These are phyloP conservation scores for Blastocladiella britannica DNA, from an alignment of 192 early-diverging fungal species.

Conservation along the genomic window DNA sequence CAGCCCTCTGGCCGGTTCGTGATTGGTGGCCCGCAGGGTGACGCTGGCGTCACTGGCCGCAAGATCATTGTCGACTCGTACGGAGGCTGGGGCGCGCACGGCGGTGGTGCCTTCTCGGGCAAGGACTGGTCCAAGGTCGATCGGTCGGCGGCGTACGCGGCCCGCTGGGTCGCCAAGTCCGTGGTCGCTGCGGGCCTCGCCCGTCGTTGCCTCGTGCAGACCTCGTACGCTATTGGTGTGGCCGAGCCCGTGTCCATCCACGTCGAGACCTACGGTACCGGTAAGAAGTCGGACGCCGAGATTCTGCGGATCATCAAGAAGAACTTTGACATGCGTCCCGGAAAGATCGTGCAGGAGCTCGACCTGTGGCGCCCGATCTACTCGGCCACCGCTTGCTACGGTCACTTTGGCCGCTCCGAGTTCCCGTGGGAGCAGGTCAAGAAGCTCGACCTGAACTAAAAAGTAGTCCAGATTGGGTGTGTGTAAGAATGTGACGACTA, in stretches of 20 bases:
- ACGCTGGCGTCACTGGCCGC: constrained; percentile 96
- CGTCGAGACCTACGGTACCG: constrained; percentile 92
- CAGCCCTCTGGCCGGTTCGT: constrained; percentile 98
- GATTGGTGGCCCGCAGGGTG: constrained; percentile 99
- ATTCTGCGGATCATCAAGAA: constrained; percentile 82
- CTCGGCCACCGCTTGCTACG: constrained; percentile 89
- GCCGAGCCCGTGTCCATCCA: constrained; percentile 90
- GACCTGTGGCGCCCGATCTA: constrained; percentile 97
- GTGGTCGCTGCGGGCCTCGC: constrained; percentile 79
- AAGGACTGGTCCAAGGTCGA: constrained; percentile 99
- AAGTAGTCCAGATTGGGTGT: too few relatives aligned
- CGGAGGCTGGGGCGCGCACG: constrained; percentile 88
- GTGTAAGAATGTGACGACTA: too few relatives aligned
- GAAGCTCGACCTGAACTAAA: constrained; percentile 37
- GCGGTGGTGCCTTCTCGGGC: constrained; percentile 98
- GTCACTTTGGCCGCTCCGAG: constrained; percentile 76
- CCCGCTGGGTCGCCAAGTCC: constrained; percentile 96
- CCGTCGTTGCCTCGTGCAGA: constrained; percentile 80
- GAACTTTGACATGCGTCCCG: constrained; percentile 98
- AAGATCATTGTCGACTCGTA: constrained; percentile 75
- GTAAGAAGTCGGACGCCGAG: constrained; percentile 70
- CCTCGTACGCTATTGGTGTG: constrained; percentile 97
- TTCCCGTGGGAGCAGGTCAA: constrained; percentile 89
- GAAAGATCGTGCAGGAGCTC: constrained; percentile 93
- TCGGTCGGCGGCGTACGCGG: constrained; percentile 92